phyloP scores from a whole-genome alignment of 495 filamentous ascomycete genomes.

The Monascus purpureus region DNA sequence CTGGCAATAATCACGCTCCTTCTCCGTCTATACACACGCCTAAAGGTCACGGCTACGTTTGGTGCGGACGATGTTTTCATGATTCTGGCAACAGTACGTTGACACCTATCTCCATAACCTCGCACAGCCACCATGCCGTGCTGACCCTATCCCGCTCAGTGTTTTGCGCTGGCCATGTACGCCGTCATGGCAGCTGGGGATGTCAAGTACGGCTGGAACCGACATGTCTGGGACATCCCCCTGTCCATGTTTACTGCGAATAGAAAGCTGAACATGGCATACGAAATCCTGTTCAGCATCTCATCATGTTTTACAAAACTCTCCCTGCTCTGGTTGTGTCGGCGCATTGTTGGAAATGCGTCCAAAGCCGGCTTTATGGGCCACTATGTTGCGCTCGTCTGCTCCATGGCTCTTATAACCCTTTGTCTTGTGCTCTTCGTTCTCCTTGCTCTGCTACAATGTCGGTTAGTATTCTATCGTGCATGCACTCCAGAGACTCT shows the following conservation, averaged over 20 bases:
- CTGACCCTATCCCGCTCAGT: slow-evolving; percentile 4
- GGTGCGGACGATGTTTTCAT: slow-evolving; percentile 37
- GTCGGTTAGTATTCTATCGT: slow-evolving; percentile 37
- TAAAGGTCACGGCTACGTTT: slow-evolving; percentile 27
- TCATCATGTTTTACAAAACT: slow-evolving; percentile 41
- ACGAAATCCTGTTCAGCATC: slow-evolving; percentile 38
- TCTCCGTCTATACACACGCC: slow-evolving; percentile 36
- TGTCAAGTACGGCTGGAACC: slow-evolving; percentile 36
- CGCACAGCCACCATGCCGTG: too few relatives aligned
- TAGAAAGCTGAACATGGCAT: slow-evolving; percentile 34
- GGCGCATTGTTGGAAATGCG: slow-evolving; percentile 30
- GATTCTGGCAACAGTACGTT: too few relatives aligned
- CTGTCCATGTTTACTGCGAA: slow-evolving; percentile 14
- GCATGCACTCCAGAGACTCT: neutral
- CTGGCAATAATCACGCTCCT: slow-evolving; percentile 26
- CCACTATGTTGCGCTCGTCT: slow-evolving; percentile 30
- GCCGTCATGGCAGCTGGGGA: slow-evolving; percentile 26
- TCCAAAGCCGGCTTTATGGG: slow-evolving; percentile 18
- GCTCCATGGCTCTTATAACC: slow-evolving; percentile 29
- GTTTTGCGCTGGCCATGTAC: slow-evolving; percentile 26
- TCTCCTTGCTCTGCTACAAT: slow-evolving; percentile 39
- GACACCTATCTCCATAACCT: too few relatives aligned
- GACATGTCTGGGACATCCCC: slow-evolving; percentile 42
- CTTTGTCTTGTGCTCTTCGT: slow-evolving; percentile 33
- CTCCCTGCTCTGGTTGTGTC: slow-evolving; percentile 44